phyloP scores from a whole-genome alignment of 2,329 filamentous ascomycete species.

The Calonectria pauciramosa region DNA sequence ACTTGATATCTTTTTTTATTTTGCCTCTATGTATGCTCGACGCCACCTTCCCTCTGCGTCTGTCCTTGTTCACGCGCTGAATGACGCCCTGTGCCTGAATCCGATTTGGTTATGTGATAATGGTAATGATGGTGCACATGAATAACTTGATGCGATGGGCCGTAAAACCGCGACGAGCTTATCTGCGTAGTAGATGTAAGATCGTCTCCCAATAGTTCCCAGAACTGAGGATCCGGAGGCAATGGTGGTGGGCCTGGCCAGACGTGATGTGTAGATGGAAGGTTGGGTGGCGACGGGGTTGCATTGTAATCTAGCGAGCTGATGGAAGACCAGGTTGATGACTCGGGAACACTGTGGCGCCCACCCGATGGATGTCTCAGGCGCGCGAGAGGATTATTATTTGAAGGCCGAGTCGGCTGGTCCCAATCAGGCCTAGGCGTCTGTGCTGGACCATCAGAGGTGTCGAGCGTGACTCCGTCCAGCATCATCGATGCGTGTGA shows the following conservation, averaged over 20 bases:
- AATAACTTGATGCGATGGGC: slow-evolving; percentile 30
- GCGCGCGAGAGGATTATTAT: slow-evolving; percentile 10
- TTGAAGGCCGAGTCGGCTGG: neutral
- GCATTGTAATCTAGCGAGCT: slow-evolving; percentile 31
- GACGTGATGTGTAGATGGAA: slow-evolving; percentile 3
- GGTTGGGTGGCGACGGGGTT: slow-evolving; percentile 22
- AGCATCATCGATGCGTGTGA: neutral
- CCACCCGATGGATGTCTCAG: neutral
- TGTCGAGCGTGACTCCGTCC: slow-evolving; percentile 6
- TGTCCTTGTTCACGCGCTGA: neutral
- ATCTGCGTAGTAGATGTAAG: slow-evolving; percentile 22
- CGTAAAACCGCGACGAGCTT: slow-evolving; percentile 30
- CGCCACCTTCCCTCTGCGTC: neutral
- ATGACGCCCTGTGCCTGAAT: neutral
- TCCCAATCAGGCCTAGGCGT: slow-evolving; percentile 22
- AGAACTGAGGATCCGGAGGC: slow-evolving; percentile 28
- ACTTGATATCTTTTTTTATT: neutral
- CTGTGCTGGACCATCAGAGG: neutral
- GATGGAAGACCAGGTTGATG: slow-evolving; percentile 33
- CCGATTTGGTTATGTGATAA: slow-evolving; percentile 29
- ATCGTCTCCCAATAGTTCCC: slow-evolving; percentile 27
- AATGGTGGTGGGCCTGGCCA: slow-evolving; percentile 30
- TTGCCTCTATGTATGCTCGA: neutral
- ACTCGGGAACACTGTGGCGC: slow-evolving; percentile 25
- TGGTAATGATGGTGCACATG: slow-evolving; percentile 41